These are phyloP conservation scores for Spizellomyces punctatus DNA, from an alignment of 192 early-diverging fungal genomes.

Conservation along the genomic window DNA sequence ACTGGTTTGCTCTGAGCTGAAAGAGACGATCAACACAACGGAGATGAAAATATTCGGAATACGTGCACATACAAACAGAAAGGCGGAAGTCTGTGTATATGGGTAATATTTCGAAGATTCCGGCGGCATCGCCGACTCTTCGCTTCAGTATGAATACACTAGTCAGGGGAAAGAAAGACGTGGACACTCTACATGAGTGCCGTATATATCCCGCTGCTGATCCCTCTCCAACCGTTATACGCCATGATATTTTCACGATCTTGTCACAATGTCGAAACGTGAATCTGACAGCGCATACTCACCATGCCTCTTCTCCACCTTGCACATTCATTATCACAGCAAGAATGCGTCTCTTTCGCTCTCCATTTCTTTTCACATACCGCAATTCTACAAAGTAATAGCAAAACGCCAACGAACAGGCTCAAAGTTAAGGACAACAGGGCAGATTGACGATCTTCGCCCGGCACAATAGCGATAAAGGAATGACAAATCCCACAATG, in stretches of 20 bases:
- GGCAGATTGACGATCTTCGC: not conserved
- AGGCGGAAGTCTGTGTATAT: slow-evolving; percentile 33
- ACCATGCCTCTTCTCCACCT: slow-evolving; percentile 38
- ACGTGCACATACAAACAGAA: slow-evolving; percentile 19
- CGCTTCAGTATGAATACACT: slow-evolving; percentile 30
- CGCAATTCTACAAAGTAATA: slow-evolving; percentile 12
- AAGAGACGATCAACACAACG: not conserved
- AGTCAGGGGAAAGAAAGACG: not conserved
- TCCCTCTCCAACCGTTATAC: not conserved
- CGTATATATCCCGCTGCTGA: not conserved
- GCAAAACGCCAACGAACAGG: too few relatives aligned
- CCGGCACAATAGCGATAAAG: not conserved
- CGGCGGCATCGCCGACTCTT: slow-evolving; percentile 6
- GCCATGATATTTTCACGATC: not conserved
- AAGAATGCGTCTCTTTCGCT: slow-evolving; percentile 25
- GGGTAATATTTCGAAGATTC: slow-evolving; percentile 20
- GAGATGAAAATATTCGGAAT: not conserved
- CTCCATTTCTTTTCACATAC: slow-evolving; percentile 23
- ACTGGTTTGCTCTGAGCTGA: slow-evolving; percentile 33
- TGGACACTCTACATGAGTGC: not conserved
- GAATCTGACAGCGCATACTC: not conserved
- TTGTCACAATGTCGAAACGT: not conserved
- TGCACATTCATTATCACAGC: slow-evolving; percentile 26
- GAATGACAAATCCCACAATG: not conserved
- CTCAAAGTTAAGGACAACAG: not conserved